These are phyloP conservation scores for Aspergillus pseudonomiae DNA, from an alignment of 2,329 filamentous ascomycete species.

Conservation along the genomic window DNA sequence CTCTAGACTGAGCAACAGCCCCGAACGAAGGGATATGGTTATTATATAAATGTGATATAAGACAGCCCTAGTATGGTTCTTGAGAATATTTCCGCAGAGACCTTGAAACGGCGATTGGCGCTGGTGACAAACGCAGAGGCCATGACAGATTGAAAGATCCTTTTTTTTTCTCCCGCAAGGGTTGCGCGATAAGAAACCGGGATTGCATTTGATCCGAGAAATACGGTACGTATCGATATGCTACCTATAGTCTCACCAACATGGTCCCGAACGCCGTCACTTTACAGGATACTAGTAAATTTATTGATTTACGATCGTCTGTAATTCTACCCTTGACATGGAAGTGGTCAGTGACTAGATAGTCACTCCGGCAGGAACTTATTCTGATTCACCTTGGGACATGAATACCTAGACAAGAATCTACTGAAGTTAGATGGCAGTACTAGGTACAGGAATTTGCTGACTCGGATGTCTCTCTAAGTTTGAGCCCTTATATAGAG, in stretches of 20 bases:
- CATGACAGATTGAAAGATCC: slow-evolving; percentile 11
- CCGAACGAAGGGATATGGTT: not conserved
- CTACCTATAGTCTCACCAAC: not conserved
- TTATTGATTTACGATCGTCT: not conserved
- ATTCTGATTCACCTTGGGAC: not conserved
- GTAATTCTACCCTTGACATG: not conserved
- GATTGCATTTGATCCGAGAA: slow-evolving; percentile 27
- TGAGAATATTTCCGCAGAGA: not conserved
- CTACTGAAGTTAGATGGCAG: not conserved
- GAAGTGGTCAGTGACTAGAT: not conserved
- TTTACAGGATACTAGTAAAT: not conserved
- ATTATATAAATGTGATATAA: not conserved
- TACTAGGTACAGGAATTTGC: not conserved
- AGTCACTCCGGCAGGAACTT: not conserved
- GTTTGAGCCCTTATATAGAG: not conserved
- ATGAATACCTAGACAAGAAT: not conserved
- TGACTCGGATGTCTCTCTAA: too few relatives aligned
- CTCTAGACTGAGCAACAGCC: not conserved
- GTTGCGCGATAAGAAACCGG: slow-evolving; percentile 28
- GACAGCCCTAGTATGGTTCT: not conserved
- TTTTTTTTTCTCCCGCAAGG: slow-evolving; percentile 22
- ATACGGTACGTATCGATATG: slow-evolving; percentile 5
- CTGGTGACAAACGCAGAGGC: not conserved
- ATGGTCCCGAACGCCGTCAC: not conserved
- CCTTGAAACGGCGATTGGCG: not conserved